Evolutionary conservation across 192 early-diverging fungal species (phyloP).

Genomic region (Dimargaris verticillata): DNA sequence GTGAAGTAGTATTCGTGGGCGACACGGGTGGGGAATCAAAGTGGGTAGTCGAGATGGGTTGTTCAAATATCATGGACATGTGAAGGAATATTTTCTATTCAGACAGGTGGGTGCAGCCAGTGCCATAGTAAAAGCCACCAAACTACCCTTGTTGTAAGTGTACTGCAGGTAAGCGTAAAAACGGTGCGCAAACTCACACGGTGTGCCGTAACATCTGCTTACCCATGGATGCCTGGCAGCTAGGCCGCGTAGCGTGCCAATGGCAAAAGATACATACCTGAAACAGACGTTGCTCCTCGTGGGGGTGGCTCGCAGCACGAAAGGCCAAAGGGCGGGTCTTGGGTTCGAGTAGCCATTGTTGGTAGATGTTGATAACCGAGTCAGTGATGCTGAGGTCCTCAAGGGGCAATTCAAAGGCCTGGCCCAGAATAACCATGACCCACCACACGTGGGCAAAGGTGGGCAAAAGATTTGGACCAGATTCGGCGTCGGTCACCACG

Average conservation of each 20-base stretch:
- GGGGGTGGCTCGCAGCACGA: constrained; percentile 15
- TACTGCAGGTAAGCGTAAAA: no score
- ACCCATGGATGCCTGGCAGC: no score
- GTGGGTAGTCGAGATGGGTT: constrained; percentile 5
- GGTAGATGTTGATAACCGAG: constrained; percentile 50
- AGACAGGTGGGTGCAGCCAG: not conserved
- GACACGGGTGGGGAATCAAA: not conserved
- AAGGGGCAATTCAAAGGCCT: constrained; percentile 60
- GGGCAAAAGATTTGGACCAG: not conserved
- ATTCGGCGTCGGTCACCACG: not conserved
- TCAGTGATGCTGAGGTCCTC: constrained; percentile 54
- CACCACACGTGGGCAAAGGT: constrained; percentile 49
- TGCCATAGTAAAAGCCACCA: not conserved
- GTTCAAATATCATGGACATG: constrained; percentile 10
- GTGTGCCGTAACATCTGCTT: no score
- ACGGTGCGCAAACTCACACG: no score
- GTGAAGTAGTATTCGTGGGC: no score
- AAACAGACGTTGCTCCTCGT: constrained; percentile 50
- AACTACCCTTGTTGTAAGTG: no score
- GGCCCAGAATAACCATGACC: constrained; percentile 75
- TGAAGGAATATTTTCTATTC: constrained; percentile 8
- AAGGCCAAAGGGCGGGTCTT: constrained; percentile 41
- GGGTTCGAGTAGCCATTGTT: constrained; percentile 57
- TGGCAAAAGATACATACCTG: constrained; percentile 26
- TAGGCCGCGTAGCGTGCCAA: no score